phyloP scores from a whole-genome alignment of 805 yeast genomes.

The Candida succiphila region DNA sequence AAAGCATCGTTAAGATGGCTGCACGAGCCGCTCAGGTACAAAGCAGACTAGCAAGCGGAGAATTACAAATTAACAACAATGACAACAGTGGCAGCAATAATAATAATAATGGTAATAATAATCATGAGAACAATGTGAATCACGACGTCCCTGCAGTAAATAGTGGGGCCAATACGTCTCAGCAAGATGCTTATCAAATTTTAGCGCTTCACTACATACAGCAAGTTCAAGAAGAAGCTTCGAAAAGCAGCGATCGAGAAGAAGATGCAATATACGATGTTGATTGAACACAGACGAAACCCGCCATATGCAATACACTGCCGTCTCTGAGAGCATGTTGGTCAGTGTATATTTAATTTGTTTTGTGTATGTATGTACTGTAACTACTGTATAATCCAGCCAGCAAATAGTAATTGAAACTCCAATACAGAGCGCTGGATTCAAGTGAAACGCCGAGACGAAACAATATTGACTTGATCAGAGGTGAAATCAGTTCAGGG shows the following conservation, averaged over 20 bases:
- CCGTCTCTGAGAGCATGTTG: too few relatives aligned
- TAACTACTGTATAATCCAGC: too few relatives aligned
- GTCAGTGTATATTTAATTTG: too few relatives aligned
- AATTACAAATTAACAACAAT: constrained; percentile 3
- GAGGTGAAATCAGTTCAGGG: too few relatives aligned
- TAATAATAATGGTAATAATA: background rate
- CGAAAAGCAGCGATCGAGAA: constrained; percentile 1
- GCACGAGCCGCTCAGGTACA: constrained; percentile 15
- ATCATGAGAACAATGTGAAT: background rate
- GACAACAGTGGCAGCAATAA: background rate
- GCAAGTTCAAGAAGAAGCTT: constrained; percentile 9
- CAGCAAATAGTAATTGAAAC: too few relatives aligned
- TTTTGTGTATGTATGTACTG: too few relatives aligned
- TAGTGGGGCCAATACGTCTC: constrained; percentile 10
- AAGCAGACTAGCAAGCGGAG: too few relatives aligned
- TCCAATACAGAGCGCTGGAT: too few relatives aligned
- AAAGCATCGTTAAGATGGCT: constrained; percentile 15
- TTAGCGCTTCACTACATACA: constrained; percentile 8
- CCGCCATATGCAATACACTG: too few relatives aligned
- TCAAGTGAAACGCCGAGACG: too few relatives aligned
- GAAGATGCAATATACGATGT: constrained; percentile 5
- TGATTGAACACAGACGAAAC: too few relatives aligned
- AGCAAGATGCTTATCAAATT: constrained; percentile 6
- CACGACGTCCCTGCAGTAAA: constrained; percentile 6
- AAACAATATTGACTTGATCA: too few relatives aligned